A percentile compares a stretch with the other conserved stretches of the same genome.
These are phyloP conservation scores for Monosporozyma unispora DNA, from an alignment of 805 yeast species.

Conservation along the genomic window DNA sequence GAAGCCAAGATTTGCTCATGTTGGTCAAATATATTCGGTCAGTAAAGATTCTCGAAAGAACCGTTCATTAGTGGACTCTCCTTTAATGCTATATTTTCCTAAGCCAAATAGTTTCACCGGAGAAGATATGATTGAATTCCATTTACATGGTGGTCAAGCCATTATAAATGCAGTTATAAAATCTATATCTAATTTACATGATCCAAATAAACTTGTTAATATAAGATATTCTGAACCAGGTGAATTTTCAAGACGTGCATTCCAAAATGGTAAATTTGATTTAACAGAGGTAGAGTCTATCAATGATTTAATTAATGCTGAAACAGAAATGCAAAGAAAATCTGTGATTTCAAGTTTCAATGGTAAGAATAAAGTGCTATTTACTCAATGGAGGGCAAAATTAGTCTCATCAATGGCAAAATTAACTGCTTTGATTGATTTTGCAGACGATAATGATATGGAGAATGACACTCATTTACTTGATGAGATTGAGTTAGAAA, in stretches of 20 bases:
- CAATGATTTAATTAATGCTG: constrained; percentile 82
- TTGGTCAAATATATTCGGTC: constrained; percentile 44
- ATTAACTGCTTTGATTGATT: constrained; percentile 83
- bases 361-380: constrained; percentile 52
- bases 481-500: neutral
- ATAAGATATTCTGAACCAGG: constrained; percentile 88
- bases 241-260: constrained; percentile 83
- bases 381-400: constrained; percentile 55
- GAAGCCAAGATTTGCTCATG: constrained; percentile 43
- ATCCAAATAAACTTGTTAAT: constrained; percentile 29
- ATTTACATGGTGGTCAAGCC: constrained; percentile 89
- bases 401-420: constrained; percentile 62
- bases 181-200: constrained; percentile 49
- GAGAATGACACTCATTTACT: constrained; percentile 49
- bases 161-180: constrained; percentile 57
- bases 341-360: constrained; percentile 66
- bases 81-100: constrained; percentile 58
- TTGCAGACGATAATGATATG: constrained; percentile 86
- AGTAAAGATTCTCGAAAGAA: neutral
- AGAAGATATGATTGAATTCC: constrained; percentile 83
- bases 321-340: constrained; percentile 78
- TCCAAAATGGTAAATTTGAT: constrained; percentile 74
- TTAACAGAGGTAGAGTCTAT: constrained; percentile 88
- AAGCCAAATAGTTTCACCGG: constrained; percentile 84
- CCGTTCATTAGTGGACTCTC: constrained; percentile 56